A percentile compares a stretch with the other conserved stretches of the same genome.
These are phyloP conservation scores for Rhodotorula toruloides DNA, from an alignment of 768 basidiomycete genomes.

Conservation along the genomic window DNA sequence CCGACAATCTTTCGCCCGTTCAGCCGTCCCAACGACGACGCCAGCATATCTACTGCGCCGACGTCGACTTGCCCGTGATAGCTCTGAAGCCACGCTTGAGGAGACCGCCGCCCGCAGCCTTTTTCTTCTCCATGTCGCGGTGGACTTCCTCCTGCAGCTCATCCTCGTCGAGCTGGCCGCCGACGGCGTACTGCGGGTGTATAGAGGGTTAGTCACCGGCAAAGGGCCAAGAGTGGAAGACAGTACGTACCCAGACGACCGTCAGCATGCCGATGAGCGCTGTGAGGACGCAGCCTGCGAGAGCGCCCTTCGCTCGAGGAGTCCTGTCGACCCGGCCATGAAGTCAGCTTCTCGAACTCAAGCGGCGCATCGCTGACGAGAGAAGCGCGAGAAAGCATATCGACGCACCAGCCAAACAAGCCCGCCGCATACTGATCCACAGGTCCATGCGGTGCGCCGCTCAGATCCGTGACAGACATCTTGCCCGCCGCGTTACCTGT, in stretches of 20 bases:
- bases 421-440: conserved; percentile 3
- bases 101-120: conserved; percentile 25
- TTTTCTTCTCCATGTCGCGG: conserved; percentile 57
- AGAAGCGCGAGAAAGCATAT: neutral
- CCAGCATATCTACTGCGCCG: neutral
- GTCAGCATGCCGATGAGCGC: conserved; percentile 75
- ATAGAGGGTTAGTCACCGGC: too few relatives aligned
- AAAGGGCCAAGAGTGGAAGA: neutral
- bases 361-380: too few relatives aligned
- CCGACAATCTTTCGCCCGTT: too few relatives aligned
- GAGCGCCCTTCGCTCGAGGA: conserved; percentile 40
- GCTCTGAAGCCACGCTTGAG: conserved; percentile 20
- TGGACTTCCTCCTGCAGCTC: conserved; percentile 79
- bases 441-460: conserved; percentile 14
- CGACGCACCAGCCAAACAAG: conserved; percentile 15
- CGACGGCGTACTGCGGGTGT: conserved; percentile 57
- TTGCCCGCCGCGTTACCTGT: conserved; percentile 86
- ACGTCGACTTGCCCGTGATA: conserved; percentile 4
- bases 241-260: conserved; percentile 61
- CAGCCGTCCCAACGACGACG: too few relatives aligned
- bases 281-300: conserved; percentile 66
- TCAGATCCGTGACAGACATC: conserved; percentile 40
- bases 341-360: neutral
- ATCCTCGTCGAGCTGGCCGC: conserved; percentile 65
- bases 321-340: conserved; percentile 30